Conservation (phyloP, 768 basidiomycete species). For the Rhodotorula graminis region DNA sequence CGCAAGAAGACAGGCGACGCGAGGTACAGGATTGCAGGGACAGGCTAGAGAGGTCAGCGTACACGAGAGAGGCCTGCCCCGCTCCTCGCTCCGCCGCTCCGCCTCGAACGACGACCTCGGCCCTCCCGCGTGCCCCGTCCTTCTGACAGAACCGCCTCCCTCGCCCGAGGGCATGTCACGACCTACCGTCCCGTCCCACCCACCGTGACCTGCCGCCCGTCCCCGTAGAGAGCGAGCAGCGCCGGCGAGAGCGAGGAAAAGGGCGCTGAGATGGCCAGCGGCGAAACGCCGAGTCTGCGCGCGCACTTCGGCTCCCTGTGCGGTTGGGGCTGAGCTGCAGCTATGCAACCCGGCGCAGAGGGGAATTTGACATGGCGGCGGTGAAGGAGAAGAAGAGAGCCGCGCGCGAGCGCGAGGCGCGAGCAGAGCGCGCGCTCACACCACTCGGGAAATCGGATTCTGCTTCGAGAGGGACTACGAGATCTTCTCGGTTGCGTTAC, state of each 20-base stretch:
- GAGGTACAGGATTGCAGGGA: too few relatives aligned
- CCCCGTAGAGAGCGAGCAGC: background rate
- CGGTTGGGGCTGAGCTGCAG: background rate
- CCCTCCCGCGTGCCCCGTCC: background rate
- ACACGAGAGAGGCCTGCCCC: too few relatives aligned
- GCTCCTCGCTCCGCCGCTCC: too few relatives aligned
- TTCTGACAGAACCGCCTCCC: background rate
- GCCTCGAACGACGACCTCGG: background rate
- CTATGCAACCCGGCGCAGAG: background rate
- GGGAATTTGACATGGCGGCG: conserved; percentile 16
- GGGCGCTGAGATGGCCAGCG: conserved; percentile 8
- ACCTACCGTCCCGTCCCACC: conserved; percentile 14
- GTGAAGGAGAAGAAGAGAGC: background rate
- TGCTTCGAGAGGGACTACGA: too few relatives aligned
- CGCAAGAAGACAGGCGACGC: too few relatives aligned
- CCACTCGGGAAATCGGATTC: background rate
- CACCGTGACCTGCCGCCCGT: background rate
- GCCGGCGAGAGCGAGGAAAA: background rate
- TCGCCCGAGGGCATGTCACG: background rate
- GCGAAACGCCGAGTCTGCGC: background rate
- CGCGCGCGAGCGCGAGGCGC: background rate
- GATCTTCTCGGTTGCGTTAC: too few relatives aligned
- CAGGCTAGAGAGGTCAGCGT: too few relatives aligned
- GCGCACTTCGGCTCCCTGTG: background rate
- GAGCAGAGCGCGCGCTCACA: background rate